A percentile compares a stretch with the other conserved stretches of the same genome.
These are phyloP conservation scores for Candolleomyces aberdarensis DNA, from an alignment of 768 basidiomycete genomes.

Conservation along the genomic window DNA sequence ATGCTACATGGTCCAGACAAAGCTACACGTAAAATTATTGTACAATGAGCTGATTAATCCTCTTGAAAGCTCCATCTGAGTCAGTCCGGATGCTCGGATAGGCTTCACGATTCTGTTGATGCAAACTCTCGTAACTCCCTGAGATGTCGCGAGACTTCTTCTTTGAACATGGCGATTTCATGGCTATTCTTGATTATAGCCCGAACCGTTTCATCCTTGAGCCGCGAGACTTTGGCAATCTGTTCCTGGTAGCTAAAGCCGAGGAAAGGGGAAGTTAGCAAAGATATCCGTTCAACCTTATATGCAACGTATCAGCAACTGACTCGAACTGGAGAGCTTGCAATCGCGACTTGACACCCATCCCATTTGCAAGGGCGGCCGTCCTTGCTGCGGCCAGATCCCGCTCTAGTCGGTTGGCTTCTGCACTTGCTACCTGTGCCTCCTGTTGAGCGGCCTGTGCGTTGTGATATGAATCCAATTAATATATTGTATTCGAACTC, in stretches of 20 bases:
- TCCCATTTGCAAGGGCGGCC: conserved; percentile 75
- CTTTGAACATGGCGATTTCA: conserved; percentile 80
- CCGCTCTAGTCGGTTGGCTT: conserved; percentile 65
- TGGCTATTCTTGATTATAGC: conserved; percentile 83
- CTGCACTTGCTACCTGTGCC: conserved; percentile 58
- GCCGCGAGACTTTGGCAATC: conserved; percentile 65
- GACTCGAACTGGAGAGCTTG: conserved; percentile 78
- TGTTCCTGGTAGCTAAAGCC: conserved; percentile 70
- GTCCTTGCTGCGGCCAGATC: conserved; percentile 74
- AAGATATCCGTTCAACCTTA: neutral
- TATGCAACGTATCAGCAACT: conserved; percentile 17
- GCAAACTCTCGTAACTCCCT: conserved; percentile 67
- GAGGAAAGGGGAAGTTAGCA: neutral
- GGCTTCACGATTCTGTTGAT: conserved; percentile 30
- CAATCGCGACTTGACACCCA: conserved; percentile 75
- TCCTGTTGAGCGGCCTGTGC: conserved; percentile 75
- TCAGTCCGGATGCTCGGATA: conserved; percentile 4
- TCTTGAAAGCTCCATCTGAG: neutral
- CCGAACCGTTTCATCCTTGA: conserved; percentile 77
- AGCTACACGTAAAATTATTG: no score
- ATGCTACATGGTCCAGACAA: no score
- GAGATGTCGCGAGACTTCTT: conserved; percentile 70
- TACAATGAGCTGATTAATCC: no score
- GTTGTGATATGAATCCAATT: conserved; percentile 5
- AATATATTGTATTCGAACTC: neutral